A percentile compares a stretch with the other conserved stretches of the same genome.
phyloP scores from a whole-genome alignment of 176 grass and related monocot genomes.

The Lolium rigidum region DNA sequence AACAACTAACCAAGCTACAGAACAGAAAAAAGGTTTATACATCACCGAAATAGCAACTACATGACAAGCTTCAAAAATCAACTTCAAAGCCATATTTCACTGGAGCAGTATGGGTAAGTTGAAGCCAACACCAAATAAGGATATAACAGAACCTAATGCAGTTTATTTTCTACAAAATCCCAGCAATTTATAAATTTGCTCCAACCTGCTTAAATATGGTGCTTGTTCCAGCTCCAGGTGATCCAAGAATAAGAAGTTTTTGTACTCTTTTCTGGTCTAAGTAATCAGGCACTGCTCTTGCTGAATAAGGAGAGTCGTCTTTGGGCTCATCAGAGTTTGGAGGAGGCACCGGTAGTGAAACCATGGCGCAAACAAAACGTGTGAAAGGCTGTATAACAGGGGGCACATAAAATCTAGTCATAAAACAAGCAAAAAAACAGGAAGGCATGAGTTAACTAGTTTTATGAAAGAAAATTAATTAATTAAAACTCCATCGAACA shows the following conservation, averaged over 20 bases:
- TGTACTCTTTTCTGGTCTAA: conserved; percentile 82
- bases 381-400: conserved; percentile 60
- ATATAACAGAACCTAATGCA: conserved; percentile 18
- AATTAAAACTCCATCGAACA: conserved; percentile 14
- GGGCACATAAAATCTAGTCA: conserved; percentile 16
- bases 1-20: conserved; percentile 9
- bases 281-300: conserved; percentile 71
- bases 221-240: conserved; percentile 84
- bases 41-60: neutral
- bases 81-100: conserved; percentile 9
- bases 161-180: neutral
- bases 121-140: neutral
- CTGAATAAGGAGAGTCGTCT: conserved; percentile 67
- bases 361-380: conserved; percentile 72
- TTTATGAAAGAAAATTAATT: neutral
- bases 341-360: conserved; percentile 86
- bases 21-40: conserved; percentile 29
- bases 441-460: neutral
- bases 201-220: conserved; percentile 96
- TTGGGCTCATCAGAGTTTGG: conserved; percentile 41
- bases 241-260: conserved; percentile 91
- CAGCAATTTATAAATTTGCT: neutral
- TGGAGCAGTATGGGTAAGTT: neutral
- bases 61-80: neutral
- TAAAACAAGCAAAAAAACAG: conserved; percentile 1